Percentiles rank a stretch among this genome's conserved stretches.
These are phyloP conservation scores for Ziziphus jujuba DNA, from an alignment of 306 rosid genomes.

Conservation along the genomic window DNA sequence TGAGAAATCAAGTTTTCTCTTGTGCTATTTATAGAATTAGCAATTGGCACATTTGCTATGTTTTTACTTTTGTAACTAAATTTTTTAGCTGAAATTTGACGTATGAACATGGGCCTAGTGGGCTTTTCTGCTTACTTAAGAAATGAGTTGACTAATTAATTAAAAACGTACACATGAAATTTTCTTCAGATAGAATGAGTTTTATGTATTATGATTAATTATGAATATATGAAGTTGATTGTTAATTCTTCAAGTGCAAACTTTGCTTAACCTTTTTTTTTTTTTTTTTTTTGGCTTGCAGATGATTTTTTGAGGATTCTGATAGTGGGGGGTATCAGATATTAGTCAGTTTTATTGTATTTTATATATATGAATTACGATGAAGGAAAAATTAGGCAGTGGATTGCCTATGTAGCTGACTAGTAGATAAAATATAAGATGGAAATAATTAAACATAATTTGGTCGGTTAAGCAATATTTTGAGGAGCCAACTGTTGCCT, in stretches of 20 bases:
- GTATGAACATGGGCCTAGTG: slow-evolving; percentile 17
- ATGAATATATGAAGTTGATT: no score
- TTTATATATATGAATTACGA: not conserved
- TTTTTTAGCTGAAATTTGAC: slow-evolving; percentile 12
- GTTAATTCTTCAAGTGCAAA: not conserved
- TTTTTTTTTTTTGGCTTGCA: no score
- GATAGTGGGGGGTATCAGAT: not conserved
- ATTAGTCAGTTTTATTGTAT: not conserved
- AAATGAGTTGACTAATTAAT: not conserved
- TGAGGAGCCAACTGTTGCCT: no score
- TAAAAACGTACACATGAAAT: not conserved
- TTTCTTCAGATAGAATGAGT: not conserved
- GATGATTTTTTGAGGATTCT: not conserved
- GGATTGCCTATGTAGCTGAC: not conserved
- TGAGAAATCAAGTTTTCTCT: not conserved
- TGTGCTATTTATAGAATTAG: slow-evolving; percentile 10
- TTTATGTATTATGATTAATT: no score
- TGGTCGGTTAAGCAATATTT: no score
- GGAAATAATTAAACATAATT: no score
- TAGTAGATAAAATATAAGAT: no score
- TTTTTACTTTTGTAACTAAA: not conserved
- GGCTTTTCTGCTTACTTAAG: not conserved
- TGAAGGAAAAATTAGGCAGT: not conserved
- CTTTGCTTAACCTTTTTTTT: not conserved
- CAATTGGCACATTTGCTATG: not conserved